Evolutionary conservation across 441 rosid species (phyloP).

Genomic region (Adansonia grandidieri): DNA sequence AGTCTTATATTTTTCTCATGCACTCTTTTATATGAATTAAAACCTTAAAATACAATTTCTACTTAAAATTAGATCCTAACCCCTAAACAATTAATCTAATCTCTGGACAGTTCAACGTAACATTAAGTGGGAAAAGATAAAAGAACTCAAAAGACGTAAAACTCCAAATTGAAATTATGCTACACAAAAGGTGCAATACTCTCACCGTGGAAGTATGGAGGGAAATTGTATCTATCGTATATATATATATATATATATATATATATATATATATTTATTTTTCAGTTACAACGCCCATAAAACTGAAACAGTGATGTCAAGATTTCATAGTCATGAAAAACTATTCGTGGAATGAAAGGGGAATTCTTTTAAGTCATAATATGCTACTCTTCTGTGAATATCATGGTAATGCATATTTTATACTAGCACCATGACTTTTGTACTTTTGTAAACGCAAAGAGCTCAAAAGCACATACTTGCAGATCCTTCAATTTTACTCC

Average conservation of each 20-base stretch:
- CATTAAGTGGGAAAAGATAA: not conserved
- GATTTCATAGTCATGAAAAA: not conserved
- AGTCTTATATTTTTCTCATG: not conserved
- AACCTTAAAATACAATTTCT: not conserved
- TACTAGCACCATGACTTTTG: not conserved
- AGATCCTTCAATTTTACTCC: conserved; percentile 80
- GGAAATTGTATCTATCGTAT: not conserved
- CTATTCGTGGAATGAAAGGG: not conserved
- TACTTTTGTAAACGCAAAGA: conserved; percentile 7
- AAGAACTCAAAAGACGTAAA: not conserved
- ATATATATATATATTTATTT: too few relatives aligned
- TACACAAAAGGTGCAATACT: not conserved
- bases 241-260: too few relatives aligned
- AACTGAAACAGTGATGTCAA: not conserved
- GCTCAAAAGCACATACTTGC: conserved; percentile 51
- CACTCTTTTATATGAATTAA: not conserved
- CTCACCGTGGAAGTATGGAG: not conserved
- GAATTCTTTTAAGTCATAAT: not conserved
- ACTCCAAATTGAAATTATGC: not conserved
- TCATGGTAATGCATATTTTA: not conserved
- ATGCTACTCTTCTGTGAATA: not conserved
- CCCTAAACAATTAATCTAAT: not conserved
- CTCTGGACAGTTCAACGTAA: not conserved
- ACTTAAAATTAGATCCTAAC: not conserved
- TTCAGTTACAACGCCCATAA: not conserved